phyloP scores from a whole-genome alignment of 495 filamentous ascomycete species.

The Penicillium canescens region DNA sequence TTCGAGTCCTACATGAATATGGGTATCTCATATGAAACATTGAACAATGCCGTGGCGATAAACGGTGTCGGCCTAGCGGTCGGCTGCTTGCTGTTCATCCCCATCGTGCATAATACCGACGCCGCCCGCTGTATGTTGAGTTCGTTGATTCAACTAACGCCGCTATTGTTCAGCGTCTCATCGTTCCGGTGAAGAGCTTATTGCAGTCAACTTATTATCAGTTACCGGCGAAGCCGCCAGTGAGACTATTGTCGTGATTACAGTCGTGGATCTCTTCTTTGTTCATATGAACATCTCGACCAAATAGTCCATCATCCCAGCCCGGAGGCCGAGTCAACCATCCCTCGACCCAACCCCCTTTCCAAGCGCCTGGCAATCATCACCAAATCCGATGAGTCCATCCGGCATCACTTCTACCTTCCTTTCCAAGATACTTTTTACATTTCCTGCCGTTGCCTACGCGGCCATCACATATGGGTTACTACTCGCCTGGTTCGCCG shows the following conservation, averaged over 20 bases:
- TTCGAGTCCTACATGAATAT: too few species aligned
- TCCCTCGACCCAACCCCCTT: slow-evolving; percentile 5
- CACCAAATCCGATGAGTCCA: slow-evolving; percentile 11
- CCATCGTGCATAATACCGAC: too few species aligned
- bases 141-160: background rate
- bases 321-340: background rate
- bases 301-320: too few species aligned
- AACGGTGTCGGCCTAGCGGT: too few species aligned
- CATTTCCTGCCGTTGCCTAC: slow-evolving; percentile 10
- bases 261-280: slow-evolving; percentile 43
- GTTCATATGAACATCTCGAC: slow-evolving; percentile 19
- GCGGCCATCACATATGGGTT: slow-evolving; percentile 7
- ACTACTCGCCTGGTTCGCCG: slow-evolving; percentile 11
- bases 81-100: too few species aligned
- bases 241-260: slow-evolving; percentile 43
- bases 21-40: too few species aligned
- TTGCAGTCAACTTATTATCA: slow-evolving; percentile 23
- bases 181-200: slow-evolving; percentile 25
- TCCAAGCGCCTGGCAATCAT: slow-evolving; percentile 8
- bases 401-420: slow-evolving; percentile 8
- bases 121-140: too few species aligned
- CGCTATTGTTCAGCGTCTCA: slow-evolving; percentile 25
- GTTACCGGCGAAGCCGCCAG: slow-evolving; percentile 31
- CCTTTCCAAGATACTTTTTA: slow-evolving; percentile 5
- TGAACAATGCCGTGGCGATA: too few species aligned